Base-by-base conservation (phyloP, 2,329 filamentous ascomycete genomes). In the Arthrobotrys sphaeroides region DNA sequence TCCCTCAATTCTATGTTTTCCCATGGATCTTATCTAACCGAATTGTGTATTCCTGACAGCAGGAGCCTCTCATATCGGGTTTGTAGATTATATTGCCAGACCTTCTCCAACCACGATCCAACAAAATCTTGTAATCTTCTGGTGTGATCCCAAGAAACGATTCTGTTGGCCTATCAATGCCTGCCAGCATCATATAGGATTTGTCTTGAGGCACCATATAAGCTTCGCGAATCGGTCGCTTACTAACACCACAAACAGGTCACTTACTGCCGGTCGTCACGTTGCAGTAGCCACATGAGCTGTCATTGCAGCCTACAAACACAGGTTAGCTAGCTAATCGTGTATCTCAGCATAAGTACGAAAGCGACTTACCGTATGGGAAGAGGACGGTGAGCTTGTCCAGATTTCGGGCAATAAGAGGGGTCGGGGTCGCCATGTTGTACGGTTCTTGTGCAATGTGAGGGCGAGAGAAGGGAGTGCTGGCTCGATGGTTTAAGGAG, bases 1-100 rank as follows among this genome's bases (percentile, higher is more conserved):
- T 3, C n/a, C n/a, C n/a, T 22, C n/a, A 76, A 16, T 16, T 7
- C 1, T 28, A 61, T 20, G 3, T 18, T 18, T 22, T 49, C 81
- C 61, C 78, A 24, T 4, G 3, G 9, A 31, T 22, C 5, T 36
- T 22, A 85, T 84, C 77, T 31, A 66, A 79, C 79, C 79, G 88
- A 64, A 95, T 89, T 0, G 91, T 93, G 82, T 94, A 98, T 81
- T 97, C 93, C 47, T 94, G 93, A 82, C 95, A 99, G 80, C 95
- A 99, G 77, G 93, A 91, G 68, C 89, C 86, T 72, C 87, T 87
- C 79, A 92, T 89, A 82, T 95, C 90, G 12, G 92, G 91, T 75
- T 92, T 89, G 83, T 95, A 95, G 55, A 95, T 84, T 6, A 93
- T 84, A 26, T 84, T 88, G 13, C 86, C 86, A 40, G 85, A 93